Base-by-base conservation (phyloP, 352 stramenopile species). In the Pythium dissimile region DNA sequence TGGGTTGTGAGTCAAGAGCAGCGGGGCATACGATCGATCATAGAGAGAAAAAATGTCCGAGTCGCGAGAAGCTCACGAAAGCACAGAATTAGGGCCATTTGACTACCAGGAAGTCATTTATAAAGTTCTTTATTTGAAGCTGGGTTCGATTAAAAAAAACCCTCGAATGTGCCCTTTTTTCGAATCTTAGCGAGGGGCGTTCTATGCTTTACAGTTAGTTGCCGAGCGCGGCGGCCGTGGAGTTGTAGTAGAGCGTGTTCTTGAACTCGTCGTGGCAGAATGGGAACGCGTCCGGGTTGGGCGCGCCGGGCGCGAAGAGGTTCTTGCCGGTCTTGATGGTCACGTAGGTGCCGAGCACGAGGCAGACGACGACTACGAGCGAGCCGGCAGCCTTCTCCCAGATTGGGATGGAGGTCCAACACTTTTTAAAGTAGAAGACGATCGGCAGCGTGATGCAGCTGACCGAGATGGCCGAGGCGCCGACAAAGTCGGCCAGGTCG, bases 401-500 rank as follows among this genome's bases (percentile, higher is more conserved):
- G 13, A 64, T 50, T n/a, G 58, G 58, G 32, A 71, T 60, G 27
- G 23, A 46, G 0, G 42, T 50, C 58, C 59, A 67, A 21, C 59
- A 28, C 50, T 61, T 65, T 16, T 54, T 67, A 21, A 71, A 55
- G 59, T 71, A 67, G 32, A 54, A 54, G 18, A 54, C 31, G n/a
- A 54, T 54, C 7, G 46, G 46, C 46, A 54, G 46, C 46, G 46
- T 60, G 46, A 73, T 73, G 60, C 66, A 73, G 62, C 66, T 73
- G 24, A 68, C 28, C 20, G 66, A 68, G 42, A 71, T 63, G 38
- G 39, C 47, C 8, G 66, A 73, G 13, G 66, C 66, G 37, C 66
- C 66, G 24, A 71, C 43, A 32, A 73, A 59, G 49, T 73, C 66
- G 43, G 62, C 51, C 18, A 73, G 60, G 28, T 73, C 66, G 42